Evolutionary conservation across 345 rosid species (phyloP).

Genomic region (Carallia brachiata): DNA sequence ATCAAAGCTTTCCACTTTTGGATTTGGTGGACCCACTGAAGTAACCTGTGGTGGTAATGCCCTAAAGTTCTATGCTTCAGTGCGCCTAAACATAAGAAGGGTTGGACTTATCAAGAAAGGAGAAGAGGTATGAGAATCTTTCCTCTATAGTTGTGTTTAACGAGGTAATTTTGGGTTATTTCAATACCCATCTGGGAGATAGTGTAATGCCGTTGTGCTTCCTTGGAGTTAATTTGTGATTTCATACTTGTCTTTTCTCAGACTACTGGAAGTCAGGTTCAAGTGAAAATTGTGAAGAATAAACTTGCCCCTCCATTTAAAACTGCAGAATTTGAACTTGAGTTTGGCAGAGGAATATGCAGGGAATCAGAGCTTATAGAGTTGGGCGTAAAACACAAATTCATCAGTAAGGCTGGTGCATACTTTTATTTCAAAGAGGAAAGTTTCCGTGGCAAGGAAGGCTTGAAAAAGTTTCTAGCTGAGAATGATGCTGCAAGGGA

Average conservation of each 20-base stretch:
- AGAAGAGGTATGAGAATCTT: conserved; percentile 61
- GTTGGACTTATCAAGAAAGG: conserved; percentile 76
- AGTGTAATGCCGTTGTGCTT: neutral
- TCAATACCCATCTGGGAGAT: neutral
- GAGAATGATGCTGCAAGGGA: conserved; percentile 47
- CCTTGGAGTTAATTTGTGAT: neutral
- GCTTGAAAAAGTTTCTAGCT: conserved; percentile 53
- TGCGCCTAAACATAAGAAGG: conserved; percentile 75
- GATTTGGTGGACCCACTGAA: conserved; percentile 92
- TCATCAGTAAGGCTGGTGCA: conserved; percentile 52
- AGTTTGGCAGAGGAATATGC: conserved; percentile 93
- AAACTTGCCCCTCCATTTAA: conserved; percentile 93
- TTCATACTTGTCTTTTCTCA: conserved; percentile 26
- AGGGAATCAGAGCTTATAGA: conserved; percentile 69
- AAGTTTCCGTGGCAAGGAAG: conserved; percentile 77
- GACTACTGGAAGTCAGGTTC: conserved; percentile 73
- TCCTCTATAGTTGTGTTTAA: conserved; percentile 2
- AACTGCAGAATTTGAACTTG: conserved; percentile 80
- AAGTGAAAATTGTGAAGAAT: conserved; percentile 88
- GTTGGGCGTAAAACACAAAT: conserved; percentile 67
- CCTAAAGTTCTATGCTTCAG: conserved; percentile 93
- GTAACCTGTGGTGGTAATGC: conserved; percentile 99
- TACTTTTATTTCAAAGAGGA: conserved; percentile 44
- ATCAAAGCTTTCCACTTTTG: conserved; percentile 84
- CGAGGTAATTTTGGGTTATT: neutral